Evolutionary conservation across 352 stramenopile genomes (phyloP), one percentile per base, ranked within the genome.

Genomic region (Phytophthora citrophthora): DNA sequence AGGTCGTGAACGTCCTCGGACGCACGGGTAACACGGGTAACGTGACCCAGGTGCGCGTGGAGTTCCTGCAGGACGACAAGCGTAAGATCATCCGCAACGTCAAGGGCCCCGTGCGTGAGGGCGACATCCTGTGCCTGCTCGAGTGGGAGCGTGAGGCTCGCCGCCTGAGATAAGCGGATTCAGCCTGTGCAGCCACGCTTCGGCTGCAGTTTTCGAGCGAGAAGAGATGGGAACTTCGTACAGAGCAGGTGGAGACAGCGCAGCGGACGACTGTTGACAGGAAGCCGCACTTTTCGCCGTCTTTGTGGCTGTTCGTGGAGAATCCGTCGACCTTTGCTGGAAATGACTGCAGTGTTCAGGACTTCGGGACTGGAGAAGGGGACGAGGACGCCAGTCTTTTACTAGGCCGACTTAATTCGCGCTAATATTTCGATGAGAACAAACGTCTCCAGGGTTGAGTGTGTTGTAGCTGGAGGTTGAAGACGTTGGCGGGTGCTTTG

Each of bases 1-100:
- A 99, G 85, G 97, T 99, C 54, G 98, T 98, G 83, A 96, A 96
- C 74, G 97, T 99, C 74, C 89, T 99, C 63, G 98, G 97, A 83
- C 97, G 98, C 81, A 99, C 98, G 61, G 98, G 98, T 76, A 99
- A 99, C 95, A 99, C 97, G 67, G 98, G 98, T 89, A 99, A 99
- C 85, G 98, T 99, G 49, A 99, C 97, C 69, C 98, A 99, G 77
- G 93, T 98, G 48, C 96, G 97, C 79, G 97, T 99, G 59, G 97
- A 99, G 86, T 99, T 99, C 86, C 93, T 99, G 71, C 96, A 99
- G 82, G 95, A 99, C 72, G 91, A 98, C 81, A 97, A 96, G 76
- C 96, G 97, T 83, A 98, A 95, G 74, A 99, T 99, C 86, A 99
- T 99, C 73, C 92, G 98, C 72, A 99, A 99, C 86, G 97, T 99